These are phyloP conservation scores for Phaeolepiota aurea DNA, from an alignment of 768 basidiomycete genomes.

Conservation along the genomic window DNA sequence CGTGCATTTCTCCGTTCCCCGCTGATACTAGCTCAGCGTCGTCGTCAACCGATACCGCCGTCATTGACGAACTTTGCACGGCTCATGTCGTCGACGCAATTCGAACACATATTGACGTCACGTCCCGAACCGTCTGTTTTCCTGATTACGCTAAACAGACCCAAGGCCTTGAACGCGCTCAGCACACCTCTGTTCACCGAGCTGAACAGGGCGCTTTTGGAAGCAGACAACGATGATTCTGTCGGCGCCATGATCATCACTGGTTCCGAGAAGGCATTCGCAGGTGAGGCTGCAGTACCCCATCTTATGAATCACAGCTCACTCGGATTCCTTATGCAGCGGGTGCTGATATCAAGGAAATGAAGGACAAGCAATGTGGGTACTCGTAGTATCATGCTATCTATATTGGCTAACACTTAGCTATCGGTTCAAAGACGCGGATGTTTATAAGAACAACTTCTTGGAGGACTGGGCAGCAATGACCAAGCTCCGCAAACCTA, in stretches of 20 bases:
- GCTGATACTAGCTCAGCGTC: not conserved
- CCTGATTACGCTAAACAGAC: conserved; percentile 85
- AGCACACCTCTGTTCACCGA: conserved; percentile 73
- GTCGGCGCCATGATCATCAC: conserved; percentile 88
- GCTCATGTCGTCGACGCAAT: conserved; percentile 45
- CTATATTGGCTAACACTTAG: conserved; percentile 24
- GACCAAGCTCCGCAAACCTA: conserved; percentile 74
- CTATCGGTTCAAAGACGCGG: too few relatives aligned
- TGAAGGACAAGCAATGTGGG: conserved; percentile 92
- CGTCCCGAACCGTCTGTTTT: conserved; percentile 59
- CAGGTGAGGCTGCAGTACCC: conserved; percentile 48
- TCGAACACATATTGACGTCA: conserved; percentile 62
- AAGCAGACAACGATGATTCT: conserved; percentile 60
- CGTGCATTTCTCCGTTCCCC: conserved; percentile 9
- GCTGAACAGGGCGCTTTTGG: conserved; percentile 68
- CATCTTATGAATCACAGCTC: not conserved
- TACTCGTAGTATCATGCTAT: conserved; percentile 6
- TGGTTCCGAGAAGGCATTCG: conserved; percentile 89
- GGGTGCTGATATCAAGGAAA: conserved; percentile 98
- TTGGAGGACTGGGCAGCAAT: conserved; percentile 78
- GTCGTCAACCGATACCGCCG: not conserved
- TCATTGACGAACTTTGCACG: conserved; percentile 14
- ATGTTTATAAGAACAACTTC: conserved; percentile 82
- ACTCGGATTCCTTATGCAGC: conserved; percentile 33
- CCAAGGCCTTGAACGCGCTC: conserved; percentile 86